Base-by-base conservation (phyloP, 176 grass and related monocot species). In the Oryza australiensis region DNA sequence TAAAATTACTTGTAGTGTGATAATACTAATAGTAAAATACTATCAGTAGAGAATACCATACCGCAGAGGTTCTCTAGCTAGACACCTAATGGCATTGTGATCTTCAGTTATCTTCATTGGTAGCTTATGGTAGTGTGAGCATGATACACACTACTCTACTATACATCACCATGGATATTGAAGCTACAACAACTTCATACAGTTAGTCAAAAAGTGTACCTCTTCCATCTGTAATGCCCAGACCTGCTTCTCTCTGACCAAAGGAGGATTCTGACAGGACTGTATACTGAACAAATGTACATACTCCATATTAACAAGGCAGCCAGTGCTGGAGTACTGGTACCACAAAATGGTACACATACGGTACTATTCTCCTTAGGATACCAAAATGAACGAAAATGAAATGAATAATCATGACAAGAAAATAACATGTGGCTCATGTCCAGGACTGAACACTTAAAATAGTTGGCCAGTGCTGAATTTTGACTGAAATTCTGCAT, bases 201-300 rank as follows among this genome's bases (percentile, higher is more conserved):
- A 60, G 62, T 77, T 82, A 38, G 84, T 90, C 88, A 83, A 90
- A 90, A 82, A 90, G 88, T 40, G 84, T 90, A 83, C 74, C n/a
- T 55, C 79, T 45, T 68, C 34, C 26, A 20, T n/a, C 12, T 78
- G 78, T 86, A 86, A 86, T 68, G 75, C 73, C 73, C 62, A 27
- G 73, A 86, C 87, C 88, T 90, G 78, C 83, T 78, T 86, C 79
- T 71, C 73, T 86, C 78, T 90, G 79, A 82, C 79, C 79, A 86
- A 43, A 62, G 41, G 68, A 83, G 34, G 45, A 46, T 86, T 34
- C 84, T 42, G 74, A 86, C 49, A 79, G 51, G 75, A 83, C 7
- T 38, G 74, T 51, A 82, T 77, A 51, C 60, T 73, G 74, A 86
- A 83, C 83, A 73, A 74, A 33, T 68, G 68, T 90, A 63, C 74